Evolutionary conservation across 2,329 filamentous ascomycete species (phyloP), one percentile per base, ranked within the genome.

Genomic region (Penicillium sp.): DNA sequence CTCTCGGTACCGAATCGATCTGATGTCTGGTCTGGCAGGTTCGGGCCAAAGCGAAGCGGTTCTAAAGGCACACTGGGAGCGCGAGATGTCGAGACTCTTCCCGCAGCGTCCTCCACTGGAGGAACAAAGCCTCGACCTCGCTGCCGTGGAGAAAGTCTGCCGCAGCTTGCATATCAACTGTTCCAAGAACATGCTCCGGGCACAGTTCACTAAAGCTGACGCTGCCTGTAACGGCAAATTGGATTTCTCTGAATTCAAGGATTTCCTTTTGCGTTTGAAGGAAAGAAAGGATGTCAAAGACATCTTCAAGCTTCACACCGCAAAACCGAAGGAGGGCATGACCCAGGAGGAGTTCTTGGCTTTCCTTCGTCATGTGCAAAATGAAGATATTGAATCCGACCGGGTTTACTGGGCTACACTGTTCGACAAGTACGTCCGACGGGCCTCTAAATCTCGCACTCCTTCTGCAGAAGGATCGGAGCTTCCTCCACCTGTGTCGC

Each of bases 81-180:
- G 80, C 39, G 88, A 94, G 66, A 93, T 95, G 81, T 75, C 78
- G 28, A 83, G 83, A 62, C 78, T 85, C 49, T 82, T 79, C 55
- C 74, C 76, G 10, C 59, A 63, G 22, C 66, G 63, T 17, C 46
- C 56, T 31, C 52, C 62, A 2, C 78, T 77, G 6, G 81, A 81
- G 26, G 79, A 84, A 6, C 85, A 89, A 60, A 80, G 79, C 47
- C 81, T 97, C 45, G 84, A 91, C 58, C 81, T 95, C 47, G 76
- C 77, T 15, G 87, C 86, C 10, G 84, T 95, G 28, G 85, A 90
- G 64, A 83, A 84, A 52, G 77, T 97, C 13, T 97, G 93, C 71
- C 85, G 86, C 53, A 90, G 85, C 61, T 75, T 97, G 41, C 90
- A 97, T 66, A 95, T 98, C 61, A 90, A 96, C 68, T 88, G 87